A percentile compares a stretch with the other conserved stretches of the same genome.
Conservation (phyloP, 768 basidiomycete species). For the Gloeostereum incarnatum region DNA sequence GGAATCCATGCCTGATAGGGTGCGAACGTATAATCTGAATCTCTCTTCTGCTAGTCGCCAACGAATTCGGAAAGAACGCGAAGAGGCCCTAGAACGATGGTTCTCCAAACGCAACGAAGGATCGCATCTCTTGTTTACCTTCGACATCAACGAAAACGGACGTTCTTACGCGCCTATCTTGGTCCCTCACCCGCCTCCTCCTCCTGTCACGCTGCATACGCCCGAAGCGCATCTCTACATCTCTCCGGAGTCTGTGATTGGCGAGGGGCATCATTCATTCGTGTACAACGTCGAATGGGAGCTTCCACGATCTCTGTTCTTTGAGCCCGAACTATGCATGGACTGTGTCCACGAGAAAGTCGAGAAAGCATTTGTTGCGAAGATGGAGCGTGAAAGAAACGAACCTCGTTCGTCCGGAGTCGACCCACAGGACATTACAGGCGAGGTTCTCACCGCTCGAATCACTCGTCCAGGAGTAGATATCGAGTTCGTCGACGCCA, state of each 20-base stretch:
- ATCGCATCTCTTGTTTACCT: slow-evolving; percentile 1
- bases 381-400: too few species aligned
- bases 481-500: neutral
- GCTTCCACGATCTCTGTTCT: slow-evolving; percentile 32
- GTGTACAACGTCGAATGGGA: slow-evolving; percentile 45
- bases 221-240: slow-evolving; percentile 43
- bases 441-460: neutral
- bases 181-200: slow-evolving; percentile 11
- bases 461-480: neutral
- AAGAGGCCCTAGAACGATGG: slow-evolving; percentile 1
- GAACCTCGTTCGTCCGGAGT: too few species aligned
- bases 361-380: neutral
- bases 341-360: slow-evolving; percentile 19
- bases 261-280: slow-evolving; percentile 41
- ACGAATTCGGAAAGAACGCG: slow-evolving; percentile 4
- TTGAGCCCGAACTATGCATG: slow-evolving; percentile 23
- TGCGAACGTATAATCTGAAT: slow-evolving; percentile 20
- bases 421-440: neutral
- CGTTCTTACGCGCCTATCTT: slow-evolving; percentile 14
- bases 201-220: slow-evolving; percentile 6
- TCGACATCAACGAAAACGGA: slow-evolving; percentile 7
- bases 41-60: slow-evolving; percentile 3
- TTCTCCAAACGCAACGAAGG: neutral
- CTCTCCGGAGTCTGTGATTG: slow-evolving; percentile 22
- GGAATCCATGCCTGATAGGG: slow-evolving; percentile 19